phyloP scores from a whole-genome alignment of 2,329 filamentous ascomycete species.

The Kalmusia sp. region DNA sequence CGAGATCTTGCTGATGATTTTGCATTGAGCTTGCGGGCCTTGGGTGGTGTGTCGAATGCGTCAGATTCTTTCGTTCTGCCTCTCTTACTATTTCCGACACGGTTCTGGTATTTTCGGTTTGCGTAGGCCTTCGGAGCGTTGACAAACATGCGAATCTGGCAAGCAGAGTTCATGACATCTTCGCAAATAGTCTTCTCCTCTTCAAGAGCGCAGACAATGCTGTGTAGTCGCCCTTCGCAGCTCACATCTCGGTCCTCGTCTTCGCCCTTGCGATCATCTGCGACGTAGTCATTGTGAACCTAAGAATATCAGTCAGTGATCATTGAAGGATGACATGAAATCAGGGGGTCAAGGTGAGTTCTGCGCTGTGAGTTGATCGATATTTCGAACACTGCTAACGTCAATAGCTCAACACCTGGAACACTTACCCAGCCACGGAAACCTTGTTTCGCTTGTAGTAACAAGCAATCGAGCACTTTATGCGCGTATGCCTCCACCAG shows the following conservation, averaged over 20 bases:
- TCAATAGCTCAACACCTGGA: no score
- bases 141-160: constrained; percentile 47
- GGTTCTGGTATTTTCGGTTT: constrained; percentile 41
- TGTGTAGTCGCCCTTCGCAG: constrained; percentile 37
- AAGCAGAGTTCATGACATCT: constrained; percentile 44
- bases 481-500: constrained; percentile 42
- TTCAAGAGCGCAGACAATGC: constrained; percentile 38
- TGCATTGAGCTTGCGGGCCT: constrained; percentile 11
- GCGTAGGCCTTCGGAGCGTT: constrained; percentile 45
- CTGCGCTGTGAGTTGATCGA: no score
- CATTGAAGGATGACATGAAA: no score
- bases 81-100: constrained; percentile 44
- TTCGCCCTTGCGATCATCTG: constrained; percentile 43
- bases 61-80: constrained; percentile 24
- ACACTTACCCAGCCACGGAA: constrained; percentile 38
- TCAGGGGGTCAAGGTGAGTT: no score
- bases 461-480: constrained; percentile 41
- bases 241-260: constrained; percentile 40
- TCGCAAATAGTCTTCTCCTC: constrained; percentile 47
- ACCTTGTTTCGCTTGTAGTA: constrained; percentile 36
- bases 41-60: constrained; percentile 10
- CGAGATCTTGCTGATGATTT: constrained; percentile 10
- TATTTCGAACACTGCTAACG: no score
- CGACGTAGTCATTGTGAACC: constrained; percentile 43
- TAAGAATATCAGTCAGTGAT: not conserved